phyloP scores from a whole-genome alignment of 129 eudicot species.

The Oenanthe sinensis region DNA sequence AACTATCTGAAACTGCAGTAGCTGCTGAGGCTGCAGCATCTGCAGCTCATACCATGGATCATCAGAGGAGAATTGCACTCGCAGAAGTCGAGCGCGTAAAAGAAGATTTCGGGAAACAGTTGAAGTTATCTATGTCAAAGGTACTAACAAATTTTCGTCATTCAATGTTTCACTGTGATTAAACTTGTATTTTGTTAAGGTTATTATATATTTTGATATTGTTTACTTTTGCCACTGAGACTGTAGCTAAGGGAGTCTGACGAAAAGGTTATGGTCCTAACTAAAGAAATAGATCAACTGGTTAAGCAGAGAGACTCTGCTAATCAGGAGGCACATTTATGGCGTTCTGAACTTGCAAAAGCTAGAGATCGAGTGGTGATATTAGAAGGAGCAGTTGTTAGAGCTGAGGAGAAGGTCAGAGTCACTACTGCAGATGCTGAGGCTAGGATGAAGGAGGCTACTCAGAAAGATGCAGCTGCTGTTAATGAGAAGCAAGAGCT shows the following conservation, averaged over 20 bases:
- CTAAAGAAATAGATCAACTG: slow-evolving; percentile 70
- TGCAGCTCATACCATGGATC: slow-evolving; percentile 94
- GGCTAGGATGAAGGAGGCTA: slow-evolving; percentile 69
- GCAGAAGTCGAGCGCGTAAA: slow-evolving; percentile 59
- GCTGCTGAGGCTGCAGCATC: slow-evolving; percentile 95
- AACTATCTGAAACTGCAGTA: slow-evolving; percentile 93
- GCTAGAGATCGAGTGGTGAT: slow-evolving; percentile 76
- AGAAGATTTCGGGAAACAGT: slow-evolving; percentile 53
- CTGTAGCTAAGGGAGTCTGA: slow-evolving; percentile 60
- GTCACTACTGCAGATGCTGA: slow-evolving; percentile 69
- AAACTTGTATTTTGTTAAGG: not conserved
- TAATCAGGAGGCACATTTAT: slow-evolving; percentile 81
- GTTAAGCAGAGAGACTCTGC: slow-evolving; percentile 62
- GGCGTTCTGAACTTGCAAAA: slow-evolving; percentile 96
- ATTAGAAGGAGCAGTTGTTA: slow-evolving; percentile 61
- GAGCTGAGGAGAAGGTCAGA: slow-evolving; percentile 79
- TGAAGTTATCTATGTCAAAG: slow-evolving; percentile 45
- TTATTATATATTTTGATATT: not conserved
- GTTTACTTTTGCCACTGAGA: not conserved
- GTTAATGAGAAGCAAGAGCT: slow-evolving; percentile 82
- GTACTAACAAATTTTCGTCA: slow-evolving; percentile 15
- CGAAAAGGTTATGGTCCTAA: slow-evolving; percentile 44
- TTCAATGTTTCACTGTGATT: not conserved
- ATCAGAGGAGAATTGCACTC: slow-evolving; percentile 73
- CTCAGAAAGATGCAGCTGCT: slow-evolving; percentile 54